A percentile compares a stretch with the other conserved stretches of the same genome.
Conservation (phyloP, 208 protist species). For the Acanthamoeba royreba region DNA sequence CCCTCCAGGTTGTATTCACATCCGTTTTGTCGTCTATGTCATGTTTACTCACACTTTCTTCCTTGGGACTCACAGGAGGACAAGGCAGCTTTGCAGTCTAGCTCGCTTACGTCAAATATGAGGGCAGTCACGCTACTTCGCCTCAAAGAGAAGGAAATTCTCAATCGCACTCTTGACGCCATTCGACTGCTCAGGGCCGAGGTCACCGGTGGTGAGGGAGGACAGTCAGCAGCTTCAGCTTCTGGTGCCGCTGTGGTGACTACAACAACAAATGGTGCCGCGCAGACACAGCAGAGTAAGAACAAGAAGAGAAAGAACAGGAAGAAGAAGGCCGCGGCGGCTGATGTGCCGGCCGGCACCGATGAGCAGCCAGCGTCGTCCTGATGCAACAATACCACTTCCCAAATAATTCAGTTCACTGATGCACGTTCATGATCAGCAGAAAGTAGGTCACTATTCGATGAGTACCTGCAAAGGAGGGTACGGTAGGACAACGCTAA, state of each 20-base stretch:
- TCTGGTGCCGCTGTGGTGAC: not conserved
- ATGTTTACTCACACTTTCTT: not conserved
- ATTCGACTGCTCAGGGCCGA: not conserved
- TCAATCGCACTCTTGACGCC: not conserved
- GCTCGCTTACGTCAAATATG: not conserved
- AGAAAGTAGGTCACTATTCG: no score
- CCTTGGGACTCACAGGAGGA: not conserved
- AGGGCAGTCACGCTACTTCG: not conserved
- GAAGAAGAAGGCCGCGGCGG: not conserved
- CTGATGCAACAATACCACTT: no score
- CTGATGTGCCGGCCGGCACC: no score
- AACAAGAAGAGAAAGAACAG: not conserved
- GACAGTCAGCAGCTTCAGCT: not conserved
- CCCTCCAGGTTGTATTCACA: not conserved
- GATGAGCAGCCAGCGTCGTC: no score
- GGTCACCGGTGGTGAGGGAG: not conserved
- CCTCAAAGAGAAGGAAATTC: conserved; percentile 17
- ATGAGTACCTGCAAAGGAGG: no score
- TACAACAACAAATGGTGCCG: not conserved
- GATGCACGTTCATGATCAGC: no score
- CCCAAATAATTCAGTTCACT: no score
- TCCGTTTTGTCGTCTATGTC: not conserved
- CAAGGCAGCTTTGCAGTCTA: not conserved
- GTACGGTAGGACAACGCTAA: no score
- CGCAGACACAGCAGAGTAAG: not conserved